A percentile compares a stretch with the other conserved stretches of the same genome.
Evolutionary conservation across 495 filamentous ascomycete species (phyloP).

Genomic region (Aspergillus baeticus): DNA sequence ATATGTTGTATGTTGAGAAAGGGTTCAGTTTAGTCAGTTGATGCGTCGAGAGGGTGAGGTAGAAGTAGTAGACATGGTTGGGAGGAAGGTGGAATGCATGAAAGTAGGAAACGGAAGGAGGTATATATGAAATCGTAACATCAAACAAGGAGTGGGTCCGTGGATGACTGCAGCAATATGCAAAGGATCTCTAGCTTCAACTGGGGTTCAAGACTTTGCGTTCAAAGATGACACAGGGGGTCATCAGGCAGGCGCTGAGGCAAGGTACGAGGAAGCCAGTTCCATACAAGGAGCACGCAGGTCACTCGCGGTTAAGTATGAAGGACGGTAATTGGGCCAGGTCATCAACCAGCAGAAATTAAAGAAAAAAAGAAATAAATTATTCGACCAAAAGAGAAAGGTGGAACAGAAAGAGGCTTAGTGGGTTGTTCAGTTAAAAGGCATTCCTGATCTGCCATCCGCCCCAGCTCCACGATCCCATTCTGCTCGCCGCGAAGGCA

Average conservation of each 20-base stretch:
- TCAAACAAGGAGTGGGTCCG: slow-evolving; percentile 20
- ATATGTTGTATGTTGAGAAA: too few species aligned
- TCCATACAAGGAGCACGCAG: slow-evolving; percentile 4
- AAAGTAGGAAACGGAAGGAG: slow-evolving; percentile 9
- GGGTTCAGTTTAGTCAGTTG: slow-evolving; percentile 3
- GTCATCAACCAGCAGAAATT: slow-evolving; percentile 11
- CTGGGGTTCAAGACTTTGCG: slow-evolving; percentile 21
- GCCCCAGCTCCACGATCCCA: slow-evolving; percentile 42
- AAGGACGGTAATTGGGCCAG: slow-evolving; percentile 8
- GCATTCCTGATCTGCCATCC: slow-evolving; percentile 38
- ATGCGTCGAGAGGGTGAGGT: not conserved
- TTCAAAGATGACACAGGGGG: slow-evolving; percentile 26
- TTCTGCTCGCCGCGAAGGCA: slow-evolving; percentile 16
- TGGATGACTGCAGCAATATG: slow-evolving; percentile 24
- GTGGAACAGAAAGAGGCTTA: slow-evolving; percentile 13
- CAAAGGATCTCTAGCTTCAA: slow-evolving; percentile 19
- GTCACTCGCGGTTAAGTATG: slow-evolving; percentile 8
- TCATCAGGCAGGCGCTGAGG: slow-evolving; percentile 23
- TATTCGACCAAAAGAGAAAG: slow-evolving; percentile 11
- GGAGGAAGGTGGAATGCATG: not conserved
- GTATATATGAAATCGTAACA: slow-evolving; percentile 16
- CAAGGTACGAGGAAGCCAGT: slow-evolving; percentile 25
- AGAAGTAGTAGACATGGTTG: slow-evolving; percentile 7
- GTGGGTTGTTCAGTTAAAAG: not conserved
- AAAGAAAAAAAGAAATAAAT: slow-evolving; percentile 13